Evolutionary conservation across 2,329 filamentous ascomycete species (phyloP), one percentile per base, ranked within the genome.

Genomic region (Aspergillus tubingensis): DNA sequence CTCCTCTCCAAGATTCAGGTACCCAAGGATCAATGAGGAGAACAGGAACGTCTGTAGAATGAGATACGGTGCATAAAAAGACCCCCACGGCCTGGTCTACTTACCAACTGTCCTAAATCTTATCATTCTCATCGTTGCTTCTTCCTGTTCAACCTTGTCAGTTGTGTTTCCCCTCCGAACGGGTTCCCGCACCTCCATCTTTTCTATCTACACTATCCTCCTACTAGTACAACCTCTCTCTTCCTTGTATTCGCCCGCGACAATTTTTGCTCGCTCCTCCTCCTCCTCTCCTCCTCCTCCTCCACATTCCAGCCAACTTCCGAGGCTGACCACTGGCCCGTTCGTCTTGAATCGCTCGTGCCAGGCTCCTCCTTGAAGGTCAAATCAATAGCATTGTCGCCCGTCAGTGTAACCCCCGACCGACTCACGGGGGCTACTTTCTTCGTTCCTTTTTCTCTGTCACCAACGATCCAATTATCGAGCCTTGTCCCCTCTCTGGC

Each of bases 341-440:
- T n/a, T 10, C 58, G 53, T 44, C 54, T 55, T 48, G 23, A 11
- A 50, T 50, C 25, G 15, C 47, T 30, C 25, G 25, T 50, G 47
- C n/a, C 47, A 27, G 47, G 17, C 52, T 47, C 21, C 25, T 36
- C 44, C 38, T 30, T n/a, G 38, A 25, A 30, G 39, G 23, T 32
- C 52, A 17, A 27, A 47, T 27, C 19, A 25, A 55, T 48, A 44
- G 50, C 53, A 58, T 57, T 51, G 23, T 60, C 59, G 52, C 56
- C 32, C 54, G 51, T 49, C 61, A 64, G 64, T 67, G 63, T 65
- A 63, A 69, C 68, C 67, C 61, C 61, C 56, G 62, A 64, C 59
- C 62, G 62, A 56, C 65, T 65, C 57, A 72, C 61, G 64, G 71
- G 68, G 57, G 64, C 62, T 44, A 54, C 55, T 56, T 56, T 48